Evolutionary conservation across 257 asterid genomes (phyloP).

Genomic region (Jacaranda mimosifolia): DNA sequence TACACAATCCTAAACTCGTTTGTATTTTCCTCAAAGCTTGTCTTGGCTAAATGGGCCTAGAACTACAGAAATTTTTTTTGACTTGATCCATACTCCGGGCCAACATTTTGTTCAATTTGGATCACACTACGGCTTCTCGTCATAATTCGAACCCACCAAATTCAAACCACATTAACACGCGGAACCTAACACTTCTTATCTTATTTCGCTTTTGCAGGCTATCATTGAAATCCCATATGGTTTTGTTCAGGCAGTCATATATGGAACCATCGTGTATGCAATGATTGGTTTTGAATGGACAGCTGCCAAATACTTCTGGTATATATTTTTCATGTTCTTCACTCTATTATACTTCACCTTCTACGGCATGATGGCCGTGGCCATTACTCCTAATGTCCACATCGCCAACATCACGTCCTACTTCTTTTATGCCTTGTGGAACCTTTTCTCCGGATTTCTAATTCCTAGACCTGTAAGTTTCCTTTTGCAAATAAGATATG

Average conservation of each 20-base stretch:
- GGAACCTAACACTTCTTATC: not conserved
- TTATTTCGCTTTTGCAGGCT: slow-evolving; percentile 36
- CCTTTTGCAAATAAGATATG: not conserved
- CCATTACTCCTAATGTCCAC: slow-evolving; percentile 45
- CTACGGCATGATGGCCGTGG: slow-evolving; percentile 58
- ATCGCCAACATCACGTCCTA: slow-evolving; percentile 47
- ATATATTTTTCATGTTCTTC: slow-evolving; percentile 49
- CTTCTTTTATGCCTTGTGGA: slow-evolving; percentile 41
- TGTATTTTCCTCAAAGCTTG: no score
- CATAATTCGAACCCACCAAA: no score
- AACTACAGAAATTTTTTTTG: no score
- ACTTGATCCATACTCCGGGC: no score
- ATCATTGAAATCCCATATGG: slow-evolving; percentile 50
- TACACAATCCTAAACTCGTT: no score
- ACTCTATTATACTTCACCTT: slow-evolving; percentile 48
- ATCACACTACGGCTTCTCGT: no score
- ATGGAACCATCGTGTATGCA: slow-evolving; percentile 57
- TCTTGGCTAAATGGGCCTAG: no score
- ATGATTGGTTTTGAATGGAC: slow-evolving; percentile 62
- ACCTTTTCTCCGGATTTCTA: slow-evolving; percentile 52
- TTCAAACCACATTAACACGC: no score
- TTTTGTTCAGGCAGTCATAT: slow-evolving; percentile 41
- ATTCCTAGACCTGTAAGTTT: slow-evolving; percentile 48
- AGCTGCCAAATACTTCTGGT: slow-evolving; percentile 48
- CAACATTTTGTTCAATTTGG: no score